Percentiles rank a stretch among this genome's conserved stretches.
Evolutionary conservation across 108 stramenopile species (phyloP).

Genomic region (Cyclotella choctawhatcheeana): DNA sequence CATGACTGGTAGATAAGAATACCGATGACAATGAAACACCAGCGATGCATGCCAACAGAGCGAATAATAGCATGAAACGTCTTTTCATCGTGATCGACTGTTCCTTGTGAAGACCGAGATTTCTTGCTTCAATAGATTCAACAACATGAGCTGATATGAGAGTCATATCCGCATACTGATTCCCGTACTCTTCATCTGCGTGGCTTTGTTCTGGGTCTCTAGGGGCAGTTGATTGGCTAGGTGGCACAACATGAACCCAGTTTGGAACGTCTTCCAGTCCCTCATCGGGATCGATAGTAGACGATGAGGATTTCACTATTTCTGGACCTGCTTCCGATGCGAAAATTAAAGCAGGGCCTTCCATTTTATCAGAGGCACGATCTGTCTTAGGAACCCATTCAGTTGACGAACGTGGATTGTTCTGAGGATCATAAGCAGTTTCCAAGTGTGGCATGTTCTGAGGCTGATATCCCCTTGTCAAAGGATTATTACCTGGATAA

Average conservation of each 20-base stretch:
- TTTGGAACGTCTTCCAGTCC: background rate
- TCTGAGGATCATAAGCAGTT: background rate
- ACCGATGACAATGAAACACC: too few species aligned
- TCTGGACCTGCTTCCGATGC: background rate
- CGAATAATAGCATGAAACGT: too few species aligned
- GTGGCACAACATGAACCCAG: background rate
- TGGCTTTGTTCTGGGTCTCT: background rate
- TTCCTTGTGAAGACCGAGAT: too few species aligned
- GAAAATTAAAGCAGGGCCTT: background rate
- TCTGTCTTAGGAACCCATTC: background rate
- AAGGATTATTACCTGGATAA: too few species aligned
- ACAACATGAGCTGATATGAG: constrained; percentile 6
- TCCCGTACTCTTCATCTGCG: background rate
- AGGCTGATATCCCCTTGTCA: background rate
- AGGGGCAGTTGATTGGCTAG: background rate
- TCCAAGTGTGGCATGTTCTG: background rate
- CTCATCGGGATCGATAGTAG: background rate
- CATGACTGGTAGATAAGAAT: too few species aligned
- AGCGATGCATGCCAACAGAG: too few species aligned
- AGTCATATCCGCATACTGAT: background rate
- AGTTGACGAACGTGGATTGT: background rate
- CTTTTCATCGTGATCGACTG: too few species aligned
- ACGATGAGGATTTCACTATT: background rate
- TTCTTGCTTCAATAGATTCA: too few species aligned
- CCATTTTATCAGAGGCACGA: background rate